Evolutionary conservation across 805 yeast species (phyloP), one percentile per base, ranked within the genome.

Genomic region (Hanseniaspora jakobsenii): DNA sequence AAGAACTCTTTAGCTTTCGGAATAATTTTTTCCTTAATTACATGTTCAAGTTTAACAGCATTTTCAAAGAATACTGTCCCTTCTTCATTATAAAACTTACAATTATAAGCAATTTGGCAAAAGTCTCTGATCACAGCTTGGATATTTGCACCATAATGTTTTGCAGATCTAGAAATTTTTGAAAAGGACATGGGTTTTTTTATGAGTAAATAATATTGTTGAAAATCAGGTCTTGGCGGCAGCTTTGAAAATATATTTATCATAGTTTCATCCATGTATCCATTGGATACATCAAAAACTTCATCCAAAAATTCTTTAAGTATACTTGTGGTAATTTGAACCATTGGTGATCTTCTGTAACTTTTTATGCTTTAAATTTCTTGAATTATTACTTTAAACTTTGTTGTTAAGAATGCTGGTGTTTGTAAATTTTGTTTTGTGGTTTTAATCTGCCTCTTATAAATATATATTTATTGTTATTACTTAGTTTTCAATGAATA

Each of bases 31-130:
- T 62, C 64, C 31, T 68, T 74, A 14, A 66, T 47, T 4, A 64
- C 75, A 1, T 62, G 74, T 10, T 42, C 46, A 12, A 42, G 18
- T 5, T 28, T 32, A 7, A 27, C 39, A 0, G 78, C 95, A 53
- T 80, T 81, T 19, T 67, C 67, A 61, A 80, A 81, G 43, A 81
- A 79, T 14, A 66, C 65, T 1, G 86, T 75, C 12, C 70, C 77
- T 50, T 76, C 77, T 47, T 76, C 77, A 61, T 89, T 89, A 61
- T 79, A 89, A 37, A 78, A 73, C 49, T 83, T 73, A 2, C 96
- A 95, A 57, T 89, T 89, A 86, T 94, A 84, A 1, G 84, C 73
- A 42, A 89, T 81, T 59, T 83, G 93, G 0, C 80, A 84, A 48
- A 87, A 58, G 59, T 87, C 95, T 47, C 66, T 71, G 29, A 87